Base-by-base conservation (phyloP, 2,329 filamentous ascomycete genomes). In the Penicillium sp. region DNA sequence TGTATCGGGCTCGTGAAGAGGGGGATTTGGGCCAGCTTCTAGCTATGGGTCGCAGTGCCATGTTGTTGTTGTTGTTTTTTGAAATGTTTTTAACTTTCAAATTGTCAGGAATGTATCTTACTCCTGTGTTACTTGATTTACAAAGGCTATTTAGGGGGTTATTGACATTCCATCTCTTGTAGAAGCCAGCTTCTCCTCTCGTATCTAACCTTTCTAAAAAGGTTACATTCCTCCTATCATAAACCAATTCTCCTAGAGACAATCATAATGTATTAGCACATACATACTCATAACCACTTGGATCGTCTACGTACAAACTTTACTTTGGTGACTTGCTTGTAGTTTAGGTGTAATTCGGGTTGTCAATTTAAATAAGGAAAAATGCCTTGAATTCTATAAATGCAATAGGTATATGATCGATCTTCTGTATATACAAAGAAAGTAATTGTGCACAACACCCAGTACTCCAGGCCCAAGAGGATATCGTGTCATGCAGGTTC, bases 401-500 rank as follows among this genome's bases (percentile, higher is more conserved):
- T 38, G 47, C 40, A 46, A 33, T 27, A 48, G 40, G 47, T 46
- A 51, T 45, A 39, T 51, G 21, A 9, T 45, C 33, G 27, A 38
- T 27, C n/a, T 11, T 9, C 4, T 39, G 40, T 51, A 45, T 55
- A 15, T 55, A 55, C 33, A 52, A 50, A 51, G 51, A 48, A 53
- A 55, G 16, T 29, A n/a, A 50, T 8, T 31, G n/a, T 34, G 40
- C 27, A 44, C 29, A 41, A 53, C 39, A 49, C 57, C 49, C 44
- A 39, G 34, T 49, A 58, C 59, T 38, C 59, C 59, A 60, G 50
- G 45, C 40, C 57, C 49, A 54, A 56, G 33, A 40, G 34, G 38
- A 44, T 53, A 40, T 50, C 36, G 36, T 36, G 47, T 53, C 27
- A 21, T 55, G 51, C 46, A 53, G 41, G 27, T 27, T 40, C 51